Evolutionary conservation across 768 basidiomycete species (phyloP).

Genomic region (Pleurotus sapidus): DNA sequence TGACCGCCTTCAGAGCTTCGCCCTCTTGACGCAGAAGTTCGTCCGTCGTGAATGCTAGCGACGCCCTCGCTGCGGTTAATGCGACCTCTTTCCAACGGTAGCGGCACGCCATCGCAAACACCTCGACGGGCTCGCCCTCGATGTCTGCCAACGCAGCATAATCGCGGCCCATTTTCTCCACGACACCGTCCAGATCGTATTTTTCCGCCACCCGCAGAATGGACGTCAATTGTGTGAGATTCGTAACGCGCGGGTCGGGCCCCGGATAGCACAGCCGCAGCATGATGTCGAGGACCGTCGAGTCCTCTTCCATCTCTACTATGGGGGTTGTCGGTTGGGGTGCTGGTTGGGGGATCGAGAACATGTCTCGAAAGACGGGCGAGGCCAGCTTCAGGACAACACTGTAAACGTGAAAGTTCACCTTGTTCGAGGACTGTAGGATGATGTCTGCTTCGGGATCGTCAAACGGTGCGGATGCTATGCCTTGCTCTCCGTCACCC

Average conservation of each 20-base stretch:
- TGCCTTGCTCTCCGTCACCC: too few species aligned
- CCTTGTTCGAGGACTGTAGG: slow-evolving; percentile 5
- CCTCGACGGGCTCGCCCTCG: slow-evolving; percentile 29
- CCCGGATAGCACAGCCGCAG: slow-evolving; percentile 4
- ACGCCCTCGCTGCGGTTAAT: not conserved
- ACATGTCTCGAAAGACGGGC: slow-evolving; percentile 1
- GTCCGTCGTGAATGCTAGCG: not conserved
- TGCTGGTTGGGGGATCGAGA: slow-evolving; percentile 1
- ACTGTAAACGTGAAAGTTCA: slow-evolving; percentile 1
- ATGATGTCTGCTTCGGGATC: slow-evolving; percentile 1
- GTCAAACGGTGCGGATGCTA: not conserved
- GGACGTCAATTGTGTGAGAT: not conserved
- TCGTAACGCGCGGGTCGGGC: not conserved
- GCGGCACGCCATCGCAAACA: slow-evolving; percentile 33
- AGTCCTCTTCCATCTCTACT: slow-evolving; percentile 14
- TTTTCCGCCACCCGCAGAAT: slow-evolving; percentile 21
- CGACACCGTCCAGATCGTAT: slow-evolving; percentile 26
- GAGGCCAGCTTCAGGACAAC: not conserved
- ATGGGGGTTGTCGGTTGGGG: not conserved
- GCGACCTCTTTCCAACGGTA: not conserved
- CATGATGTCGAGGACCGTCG: not conserved
- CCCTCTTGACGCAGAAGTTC: not conserved
- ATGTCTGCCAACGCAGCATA: slow-evolving; percentile 27
- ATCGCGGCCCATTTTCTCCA: slow-evolving; percentile 24
- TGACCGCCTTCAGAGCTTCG: not conserved